A percentile compares a stretch with the other conserved stretches of the same genome.
Evolutionary conservation across 306 rosid species (phyloP).

Genomic region (Heteromeles arbutifolia): DNA sequence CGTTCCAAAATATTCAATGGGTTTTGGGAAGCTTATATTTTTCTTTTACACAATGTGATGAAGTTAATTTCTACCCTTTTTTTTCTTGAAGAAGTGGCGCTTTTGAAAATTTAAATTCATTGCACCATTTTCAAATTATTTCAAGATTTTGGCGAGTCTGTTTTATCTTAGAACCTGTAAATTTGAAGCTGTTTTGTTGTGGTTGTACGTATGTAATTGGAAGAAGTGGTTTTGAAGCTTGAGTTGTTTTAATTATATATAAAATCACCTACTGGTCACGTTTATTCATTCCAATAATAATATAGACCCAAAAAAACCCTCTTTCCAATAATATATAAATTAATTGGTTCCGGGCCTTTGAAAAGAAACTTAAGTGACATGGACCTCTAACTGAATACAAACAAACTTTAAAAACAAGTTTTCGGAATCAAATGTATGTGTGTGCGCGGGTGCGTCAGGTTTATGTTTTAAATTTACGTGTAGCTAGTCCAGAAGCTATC

Average conservation of each 20-base stretch:
- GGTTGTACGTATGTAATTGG: neutral
- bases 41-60: neutral
- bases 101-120: neutral
- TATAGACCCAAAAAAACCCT: neutral
- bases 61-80: neutral
- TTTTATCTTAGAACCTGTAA: neutral
- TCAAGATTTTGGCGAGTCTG: neutral
- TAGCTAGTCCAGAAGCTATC: neutral
- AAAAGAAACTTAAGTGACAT: conserved; percentile 23
- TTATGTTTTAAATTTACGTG: neutral
- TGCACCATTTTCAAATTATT: neutral
- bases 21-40: neutral
- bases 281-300: neutral
- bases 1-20: neutral
- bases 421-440: neutral
- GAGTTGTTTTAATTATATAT: neutral
- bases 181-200: neutral
- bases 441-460: neutral
- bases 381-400: conserved; percentile 13
- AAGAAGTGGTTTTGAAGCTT: conserved; percentile 3
- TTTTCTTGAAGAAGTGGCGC: neutral
- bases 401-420: conserved; percentile 18
- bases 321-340: neutral
- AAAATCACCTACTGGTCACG: neutral
- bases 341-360: neutral